These are phyloP conservation scores for Penicillium sp. DNA, from an alignment of 2,329 filamentous ascomycete species.

Conservation along the genomic window DNA sequence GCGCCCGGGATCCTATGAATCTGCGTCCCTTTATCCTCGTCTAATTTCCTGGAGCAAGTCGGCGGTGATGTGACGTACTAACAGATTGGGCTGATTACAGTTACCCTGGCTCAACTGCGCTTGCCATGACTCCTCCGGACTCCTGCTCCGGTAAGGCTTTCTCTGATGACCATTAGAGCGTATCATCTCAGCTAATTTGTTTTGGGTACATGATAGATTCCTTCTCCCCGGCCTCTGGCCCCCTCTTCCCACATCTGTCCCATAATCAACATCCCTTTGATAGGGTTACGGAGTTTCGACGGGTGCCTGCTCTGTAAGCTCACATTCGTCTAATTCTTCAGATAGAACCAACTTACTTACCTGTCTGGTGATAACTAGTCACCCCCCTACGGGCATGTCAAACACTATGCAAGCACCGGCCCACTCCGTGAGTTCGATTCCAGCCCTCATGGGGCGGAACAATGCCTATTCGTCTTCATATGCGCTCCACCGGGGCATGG, in stretches of 20 bases:
- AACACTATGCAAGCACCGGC: conserved; percentile 33
- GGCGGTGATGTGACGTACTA: conserved; percentile 27
- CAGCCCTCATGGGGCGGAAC: conserved; percentile 40
- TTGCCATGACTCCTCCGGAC: conserved; percentile 52
- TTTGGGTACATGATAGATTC: conserved; percentile 24
- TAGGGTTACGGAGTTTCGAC: conserved; percentile 40
- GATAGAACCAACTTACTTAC: conserved; percentile 1
- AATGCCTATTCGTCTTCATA: conserved; percentile 38
- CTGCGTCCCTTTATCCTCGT: conserved; percentile 10
- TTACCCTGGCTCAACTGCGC: conserved; percentile 50
- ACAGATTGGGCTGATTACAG: conserved; percentile 38
- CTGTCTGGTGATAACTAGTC: conserved; percentile 33
- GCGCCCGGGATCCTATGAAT: conserved; percentile 10
- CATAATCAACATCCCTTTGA: conserved; percentile 34
- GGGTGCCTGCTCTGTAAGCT: conserved; percentile 43
- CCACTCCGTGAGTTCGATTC: conserved; percentile 27
- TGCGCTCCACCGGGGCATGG: conserved; percentile 32
- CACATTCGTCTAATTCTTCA: background rate
- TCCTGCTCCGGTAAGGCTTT: conserved; percentile 55
- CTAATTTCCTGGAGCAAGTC: conserved; percentile 6
- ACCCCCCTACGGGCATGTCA: conserved; percentile 49
- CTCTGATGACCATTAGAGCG: background rate
- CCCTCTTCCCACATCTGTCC: conserved; percentile 35
- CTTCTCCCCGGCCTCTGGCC: conserved; percentile 33
- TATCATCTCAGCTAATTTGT: background rate